Base-by-base conservation (phyloP, 2,329 filamentous ascomycete genomes). In the Coniochaeta sp. region DNA sequence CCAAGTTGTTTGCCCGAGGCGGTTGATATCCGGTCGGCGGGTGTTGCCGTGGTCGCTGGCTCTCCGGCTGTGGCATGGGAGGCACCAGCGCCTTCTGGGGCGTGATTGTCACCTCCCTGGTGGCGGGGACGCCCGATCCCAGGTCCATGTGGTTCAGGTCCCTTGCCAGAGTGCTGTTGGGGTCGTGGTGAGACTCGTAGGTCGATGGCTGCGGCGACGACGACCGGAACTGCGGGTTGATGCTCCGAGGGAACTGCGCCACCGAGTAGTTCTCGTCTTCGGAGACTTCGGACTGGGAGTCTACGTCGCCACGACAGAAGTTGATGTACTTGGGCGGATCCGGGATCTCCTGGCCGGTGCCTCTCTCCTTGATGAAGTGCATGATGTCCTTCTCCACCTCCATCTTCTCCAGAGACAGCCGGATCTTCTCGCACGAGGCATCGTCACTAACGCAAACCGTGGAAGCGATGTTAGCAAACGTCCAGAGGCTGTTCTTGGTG, bases 271-370 rank as follows among this genome's bases (percentile, higher is more conserved):
- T 87, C 4, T 93, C 91, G 64, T 96, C 93, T 24, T 96, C 92
- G 0, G 90, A 93, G 12, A 83, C 80, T 63, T 95, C 91, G 1
- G 93, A 97, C 65, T 87, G 86, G 40, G 85, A 87, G 67, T 99
- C 95, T 54, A 88, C 76, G 71, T 96, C 93, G 17, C 93, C 95
- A 12, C 95, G 89, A 72, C 91, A 96, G 74, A 98, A 99, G 78
- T 99, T 97, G 84, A 99, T 97, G 73, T 97, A 99, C 73, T 92
- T 97, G 50, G 95, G 95, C 26, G 95, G 86, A 72, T 97, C 95
- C 1, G 95, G 96, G 55, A 99, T 99, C 73, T 99, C 96, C 73
- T 98, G 93, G 5, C 95, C 93, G 2, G 95, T 99, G 24, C 93
- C 93, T 64, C 78, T 84, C 55, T 96, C 92, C 63, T 83, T 89